Evolutionary conservation across 2,329 filamentous ascomycete species (phyloP).

Genomic region (Penicillium concentricum): DNA sequence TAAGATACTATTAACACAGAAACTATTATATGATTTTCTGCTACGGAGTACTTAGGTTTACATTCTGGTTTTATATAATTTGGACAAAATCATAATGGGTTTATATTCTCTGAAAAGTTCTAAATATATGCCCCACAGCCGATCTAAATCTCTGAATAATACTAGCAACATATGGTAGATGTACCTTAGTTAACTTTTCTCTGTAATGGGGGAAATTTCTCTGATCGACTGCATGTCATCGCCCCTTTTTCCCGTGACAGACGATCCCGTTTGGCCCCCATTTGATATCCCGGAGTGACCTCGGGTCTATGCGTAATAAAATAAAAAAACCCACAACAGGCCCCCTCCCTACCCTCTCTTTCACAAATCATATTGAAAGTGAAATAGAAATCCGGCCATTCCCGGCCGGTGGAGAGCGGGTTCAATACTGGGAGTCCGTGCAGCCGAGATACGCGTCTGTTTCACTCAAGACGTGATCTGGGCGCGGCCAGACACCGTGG

Average conservation of each 20-base stretch:
- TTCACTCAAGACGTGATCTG: conserved; percentile 24
- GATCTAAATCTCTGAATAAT: conserved; percentile 4
- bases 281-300: background rate
- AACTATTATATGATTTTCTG: no score
- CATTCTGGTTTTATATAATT: no score
- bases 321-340: background rate
- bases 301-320: conserved; percentile 5
- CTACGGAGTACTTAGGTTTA: no score
- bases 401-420: conserved; percentile 21
- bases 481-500: conserved; percentile 5
- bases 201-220: background rate
- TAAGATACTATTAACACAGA: background rate
- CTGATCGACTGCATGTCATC: conserved; percentile 28
- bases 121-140: background rate
- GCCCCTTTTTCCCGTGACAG: conserved; percentile 13
- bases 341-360: background rate
- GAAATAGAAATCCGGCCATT: conserved; percentile 20
- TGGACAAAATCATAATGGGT: no score
- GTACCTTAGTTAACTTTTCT: no score
- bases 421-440: conserved; percentile 27
- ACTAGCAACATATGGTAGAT: background rate
- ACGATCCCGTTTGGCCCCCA: conserved; percentile 9
- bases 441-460: conserved; percentile 38
- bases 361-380: background rate
- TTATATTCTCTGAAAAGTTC: no score